Evolutionary conservation across 768 basidiomycete genomes (phyloP).

Genomic region (Pholiota conissans): DNA sequence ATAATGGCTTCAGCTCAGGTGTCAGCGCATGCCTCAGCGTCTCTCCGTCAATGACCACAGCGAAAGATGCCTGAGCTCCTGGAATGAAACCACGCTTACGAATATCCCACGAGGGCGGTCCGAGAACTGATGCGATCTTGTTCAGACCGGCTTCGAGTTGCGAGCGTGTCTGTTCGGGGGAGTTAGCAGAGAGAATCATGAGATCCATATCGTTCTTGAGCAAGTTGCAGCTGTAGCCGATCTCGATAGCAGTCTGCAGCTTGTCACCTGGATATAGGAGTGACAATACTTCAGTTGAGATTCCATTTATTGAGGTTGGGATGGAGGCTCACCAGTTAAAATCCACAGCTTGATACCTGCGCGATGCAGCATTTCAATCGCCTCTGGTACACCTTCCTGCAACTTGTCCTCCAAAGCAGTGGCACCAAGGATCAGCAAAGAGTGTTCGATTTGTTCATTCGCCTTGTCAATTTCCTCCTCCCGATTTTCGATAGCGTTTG

Average conservation of each 20-base stretch:
- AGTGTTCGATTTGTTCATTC: constrained; percentile 80
- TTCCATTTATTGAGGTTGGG: neutral
- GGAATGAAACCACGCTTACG: constrained; percentile 68
- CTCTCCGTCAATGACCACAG: constrained; percentile 96
- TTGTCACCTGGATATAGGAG: constrained; percentile 70
- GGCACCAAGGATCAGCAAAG: constrained; percentile 83
- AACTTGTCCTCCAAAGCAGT: constrained; percentile 97
- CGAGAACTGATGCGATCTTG: constrained; percentile 87
- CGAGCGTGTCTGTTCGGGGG: constrained; percentile 67
- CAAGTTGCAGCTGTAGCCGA: constrained; percentile 94
- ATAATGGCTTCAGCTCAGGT: constrained; percentile 76
- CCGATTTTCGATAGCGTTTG: constrained; percentile 70
- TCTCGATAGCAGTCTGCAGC: constrained; percentile 97
- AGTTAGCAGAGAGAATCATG: constrained; percentile 93
- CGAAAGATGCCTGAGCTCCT: constrained; percentile 72
- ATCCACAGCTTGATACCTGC: constrained; percentile 99
- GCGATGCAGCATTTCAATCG: constrained; percentile 86
- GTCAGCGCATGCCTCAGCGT: constrained; percentile 82
- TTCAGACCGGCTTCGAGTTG: constrained; percentile 93
- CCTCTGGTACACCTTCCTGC: constrained; percentile 95
- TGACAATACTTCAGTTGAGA: neutral
- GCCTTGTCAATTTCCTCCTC: constrained; percentile 93
- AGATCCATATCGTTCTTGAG: constrained; percentile 94
- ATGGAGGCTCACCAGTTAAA: constrained; percentile 65
- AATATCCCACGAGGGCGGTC: constrained; percentile 66